These are phyloP conservation scores for Aspergillus glaucus DNA, from an alignment of 2,329 filamentous ascomycete species.

Conservation along the genomic window DNA sequence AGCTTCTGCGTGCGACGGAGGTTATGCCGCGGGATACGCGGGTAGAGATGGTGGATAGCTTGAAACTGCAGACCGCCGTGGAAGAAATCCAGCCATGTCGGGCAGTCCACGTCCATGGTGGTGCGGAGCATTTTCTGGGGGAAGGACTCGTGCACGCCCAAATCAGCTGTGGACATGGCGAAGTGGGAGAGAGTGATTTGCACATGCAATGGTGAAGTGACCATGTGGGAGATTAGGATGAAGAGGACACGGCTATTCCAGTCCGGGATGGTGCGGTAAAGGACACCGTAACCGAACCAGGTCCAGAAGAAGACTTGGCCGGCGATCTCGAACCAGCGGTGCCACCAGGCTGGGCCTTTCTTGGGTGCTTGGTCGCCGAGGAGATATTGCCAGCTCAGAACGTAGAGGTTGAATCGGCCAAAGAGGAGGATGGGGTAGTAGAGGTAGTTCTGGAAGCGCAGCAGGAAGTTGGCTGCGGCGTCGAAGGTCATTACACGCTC, in stretches of 20 bases:
- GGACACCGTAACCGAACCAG: constrained; percentile 76
- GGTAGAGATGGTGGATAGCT: constrained; percentile 79
- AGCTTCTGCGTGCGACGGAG: constrained; percentile 67
- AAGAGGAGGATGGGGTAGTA: constrained; percentile 78
- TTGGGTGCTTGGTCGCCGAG: constrained; percentile 63
- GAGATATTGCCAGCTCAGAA: constrained; percentile 72
- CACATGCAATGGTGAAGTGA: constrained; percentile 75
- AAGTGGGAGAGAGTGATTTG: constrained; percentile 92
- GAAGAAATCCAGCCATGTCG: constrained; percentile 80
- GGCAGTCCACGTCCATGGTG: constrained; percentile 89
- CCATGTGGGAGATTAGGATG: constrained; percentile 71
- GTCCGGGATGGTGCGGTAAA: constrained; percentile 67
- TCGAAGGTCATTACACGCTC: constrained; percentile 75
- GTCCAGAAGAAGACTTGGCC: constrained; percentile 78
- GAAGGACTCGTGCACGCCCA: constrained; percentile 79
- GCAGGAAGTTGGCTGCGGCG: constrained; percentile 59
- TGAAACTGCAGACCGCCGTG: constrained; percentile 88
- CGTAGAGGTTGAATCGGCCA: constrained; percentile 82
- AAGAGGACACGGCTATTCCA: constrained; percentile 65
- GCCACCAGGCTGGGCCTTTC: constrained; percentile 75
- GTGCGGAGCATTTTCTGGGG: constrained; percentile 86
- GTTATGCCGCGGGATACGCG: constrained; percentile 78
- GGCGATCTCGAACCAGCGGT: constrained; percentile 69
- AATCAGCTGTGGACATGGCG: constrained; percentile 83
- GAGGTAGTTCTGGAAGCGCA: constrained; percentile 70